Percentiles rank a stretch among this genome's conserved stretches.
Conservation (phyloP, 495 filamentous ascomycete genomes). For the Tuber brumale region DNA sequence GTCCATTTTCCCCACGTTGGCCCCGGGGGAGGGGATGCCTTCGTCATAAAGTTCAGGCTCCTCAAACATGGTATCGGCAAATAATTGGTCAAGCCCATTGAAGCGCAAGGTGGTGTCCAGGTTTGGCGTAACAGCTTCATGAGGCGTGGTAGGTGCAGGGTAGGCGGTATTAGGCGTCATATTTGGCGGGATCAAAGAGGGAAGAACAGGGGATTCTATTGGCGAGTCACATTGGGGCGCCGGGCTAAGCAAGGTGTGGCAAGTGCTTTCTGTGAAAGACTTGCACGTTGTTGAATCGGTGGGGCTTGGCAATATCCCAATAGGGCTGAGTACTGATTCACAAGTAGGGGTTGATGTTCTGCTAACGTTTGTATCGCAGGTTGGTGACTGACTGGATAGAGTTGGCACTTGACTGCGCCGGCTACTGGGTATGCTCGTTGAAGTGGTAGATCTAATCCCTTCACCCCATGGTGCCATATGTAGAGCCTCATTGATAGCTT, state of each 20-base stretch:
- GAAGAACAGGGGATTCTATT: slow-evolving; percentile 33
- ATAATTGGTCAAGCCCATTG: slow-evolving; percentile 31
- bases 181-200: slow-evolving; percentile 21
- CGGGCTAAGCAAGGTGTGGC: slow-evolving; percentile 40
- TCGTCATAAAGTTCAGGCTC: slow-evolving; percentile 31
- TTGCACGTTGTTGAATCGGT: slow-evolving; percentile 19
- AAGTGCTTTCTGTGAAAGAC: slow-evolving; percentile 41
- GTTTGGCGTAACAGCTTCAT: slow-evolving; percentile 31
- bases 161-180: slow-evolving; percentile 16
- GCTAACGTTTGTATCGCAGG: slow-evolving; percentile 28
- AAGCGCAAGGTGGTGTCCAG: slow-evolving; percentile 34
- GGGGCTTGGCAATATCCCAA: slow-evolving; percentile 28
- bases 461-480: slow-evolving; percentile 18
- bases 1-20: slow-evolving; percentile 29
- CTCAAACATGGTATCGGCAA: slow-evolving; percentile 32
- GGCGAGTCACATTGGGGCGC: slow-evolving; percentile 24
- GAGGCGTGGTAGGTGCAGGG: slow-evolving; percentile 25
- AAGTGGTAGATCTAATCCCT: slow-evolving; percentile 23
- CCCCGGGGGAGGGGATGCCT: slow-evolving; percentile 4
- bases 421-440: slow-evolving; percentile 34
- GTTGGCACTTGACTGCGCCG: slow-evolving; percentile 33
- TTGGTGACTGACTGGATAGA: slow-evolving; percentile 34
- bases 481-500: slow-evolving; percentile 26
- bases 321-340: slow-evolving; percentile 21
- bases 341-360: slow-evolving; percentile 6